Percentiles rank a stretch among this genome's conserved stretches.
Conservation (phyloP, 2,329 filamentous ascomycete species). For the Leptodontidium sp. region DNA sequence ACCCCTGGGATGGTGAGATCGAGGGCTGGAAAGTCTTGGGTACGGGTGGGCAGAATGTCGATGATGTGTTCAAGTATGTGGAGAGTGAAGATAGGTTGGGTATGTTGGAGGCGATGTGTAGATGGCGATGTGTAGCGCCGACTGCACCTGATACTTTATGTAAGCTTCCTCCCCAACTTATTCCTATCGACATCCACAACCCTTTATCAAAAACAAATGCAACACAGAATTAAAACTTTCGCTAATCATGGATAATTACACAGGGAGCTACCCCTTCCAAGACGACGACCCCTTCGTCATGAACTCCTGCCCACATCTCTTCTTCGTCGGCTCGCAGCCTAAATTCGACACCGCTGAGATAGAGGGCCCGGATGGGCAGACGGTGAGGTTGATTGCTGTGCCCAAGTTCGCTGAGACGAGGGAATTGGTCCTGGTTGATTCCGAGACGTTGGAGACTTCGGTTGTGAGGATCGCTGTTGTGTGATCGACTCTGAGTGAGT, state of each 20-base stretch:
- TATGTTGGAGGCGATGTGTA: slow-evolving; percentile 93
- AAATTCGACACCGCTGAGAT: slow-evolving; percentile 77
- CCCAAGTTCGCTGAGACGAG: slow-evolving; percentile 82
- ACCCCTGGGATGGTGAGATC: slow-evolving; percentile 90
- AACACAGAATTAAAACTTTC: no score
- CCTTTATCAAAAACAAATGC: no score
- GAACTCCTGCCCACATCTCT: slow-evolving; percentile 85
- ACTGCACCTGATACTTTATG: slow-evolving; percentile 96
- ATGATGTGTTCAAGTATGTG: slow-evolving; percentile 93
- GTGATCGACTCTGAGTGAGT: neutral
- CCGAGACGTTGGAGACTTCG: slow-evolving; percentile 75
- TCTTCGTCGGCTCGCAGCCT: slow-evolving; percentile 87
- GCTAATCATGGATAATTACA: slow-evolving; percentile 18
- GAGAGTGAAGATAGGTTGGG: slow-evolving; percentile 78
- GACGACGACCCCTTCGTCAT: slow-evolving; percentile 92
- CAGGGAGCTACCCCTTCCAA: slow-evolving; percentile 96
- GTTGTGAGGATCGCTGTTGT: slow-evolving; percentile 41
- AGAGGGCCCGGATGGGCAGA: slow-evolving; percentile 71
- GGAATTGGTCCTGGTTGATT: slow-evolving; percentile 83
- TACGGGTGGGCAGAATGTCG: slow-evolving; percentile 89
- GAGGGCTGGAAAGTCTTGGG: slow-evolving; percentile 90
- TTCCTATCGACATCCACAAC: neutral
- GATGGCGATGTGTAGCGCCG: slow-evolving; percentile 90
- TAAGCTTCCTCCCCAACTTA: slow-evolving; percentile 56
- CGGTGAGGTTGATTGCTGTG: slow-evolving; percentile 80